Evolutionary conservation across 768 basidiomycete genomes (phyloP).

Genomic region (Postia placenta): DNA sequence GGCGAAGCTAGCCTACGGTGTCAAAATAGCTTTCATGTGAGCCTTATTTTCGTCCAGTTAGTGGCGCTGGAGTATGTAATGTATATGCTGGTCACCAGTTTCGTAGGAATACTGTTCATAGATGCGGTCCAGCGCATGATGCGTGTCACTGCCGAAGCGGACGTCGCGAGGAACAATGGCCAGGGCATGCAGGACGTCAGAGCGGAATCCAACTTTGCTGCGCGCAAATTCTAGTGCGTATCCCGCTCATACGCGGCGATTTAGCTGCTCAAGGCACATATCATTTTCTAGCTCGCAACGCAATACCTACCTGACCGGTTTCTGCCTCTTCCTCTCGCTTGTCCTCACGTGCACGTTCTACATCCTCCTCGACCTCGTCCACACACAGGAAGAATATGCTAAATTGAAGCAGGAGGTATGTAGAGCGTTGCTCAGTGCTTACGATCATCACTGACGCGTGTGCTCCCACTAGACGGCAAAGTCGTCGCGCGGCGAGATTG

Average conservation of each 20-base stretch:
- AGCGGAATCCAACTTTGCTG: constrained; percentile 84
- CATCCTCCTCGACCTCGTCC: constrained; percentile 87
- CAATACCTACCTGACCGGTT: constrained; percentile 90
- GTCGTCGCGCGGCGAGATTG: constrained; percentile 24
- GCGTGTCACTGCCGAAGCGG: constrained; percentile 66
- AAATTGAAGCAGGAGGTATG: constrained; percentile 61
- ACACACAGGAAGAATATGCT: constrained; percentile 82
- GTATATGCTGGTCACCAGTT: constrained; percentile 34
- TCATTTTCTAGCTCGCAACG: constrained; percentile 64
- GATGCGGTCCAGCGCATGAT: constrained; percentile 95
- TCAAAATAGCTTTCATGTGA: constrained; percentile 94
- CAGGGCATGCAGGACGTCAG: constrained; percentile 53
- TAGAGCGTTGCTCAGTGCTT: background rate
- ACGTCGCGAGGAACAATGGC: constrained; percentile 53
- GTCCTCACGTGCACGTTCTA: constrained; percentile 91
- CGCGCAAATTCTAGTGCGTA: constrained; percentile 85
- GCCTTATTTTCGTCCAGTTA: constrained; percentile 16
- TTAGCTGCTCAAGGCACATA: too few relatives aligned
- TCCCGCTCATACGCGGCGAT: background rate
- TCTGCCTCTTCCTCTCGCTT: constrained; percentile 92
- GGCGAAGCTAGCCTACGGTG: constrained; percentile 82
- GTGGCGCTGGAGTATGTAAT: background rate
- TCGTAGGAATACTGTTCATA: constrained; percentile 80
- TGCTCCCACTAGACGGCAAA: constrained; percentile 28
- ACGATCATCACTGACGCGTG: too few relatives aligned